Conservation (phyloP, 345 rosid species). For the Lepidium africanum region DNA sequence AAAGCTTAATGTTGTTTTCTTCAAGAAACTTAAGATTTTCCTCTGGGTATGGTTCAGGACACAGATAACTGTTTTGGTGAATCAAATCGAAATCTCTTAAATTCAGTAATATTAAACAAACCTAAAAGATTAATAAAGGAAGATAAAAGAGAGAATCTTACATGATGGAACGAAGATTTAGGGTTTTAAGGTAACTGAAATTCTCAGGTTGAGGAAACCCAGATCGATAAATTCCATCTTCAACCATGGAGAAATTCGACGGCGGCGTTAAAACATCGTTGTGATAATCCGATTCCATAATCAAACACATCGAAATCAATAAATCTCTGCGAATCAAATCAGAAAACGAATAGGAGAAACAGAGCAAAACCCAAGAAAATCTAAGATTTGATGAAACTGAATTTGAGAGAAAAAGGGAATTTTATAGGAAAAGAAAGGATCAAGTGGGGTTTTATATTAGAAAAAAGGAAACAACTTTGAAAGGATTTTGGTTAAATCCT, state of each 20-base stretch:
- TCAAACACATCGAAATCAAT: conserved; percentile 28
- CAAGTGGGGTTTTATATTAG: conserved; percentile 14
- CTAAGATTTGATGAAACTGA: neutral
- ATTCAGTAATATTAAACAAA: neutral
- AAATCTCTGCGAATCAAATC: neutral
- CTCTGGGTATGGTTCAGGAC: conserved; percentile 76
- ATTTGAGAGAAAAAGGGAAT: neutral
- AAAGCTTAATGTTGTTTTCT: conserved; percentile 52
- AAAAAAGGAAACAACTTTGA: conserved; percentile 21
- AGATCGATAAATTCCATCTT: conserved; percentile 72
- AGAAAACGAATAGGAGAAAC: neutral
- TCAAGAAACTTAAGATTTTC: conserved; percentile 57
- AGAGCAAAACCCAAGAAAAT: neutral
- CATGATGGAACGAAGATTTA: conserved; percentile 78
- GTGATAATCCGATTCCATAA: conserved; percentile 22
- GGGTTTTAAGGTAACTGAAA: conserved; percentile 52
- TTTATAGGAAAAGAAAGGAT: conserved; percentile 2
- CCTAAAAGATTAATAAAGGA: neutral
- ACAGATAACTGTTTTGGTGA: conserved; percentile 50
- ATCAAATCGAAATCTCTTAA: neutral
- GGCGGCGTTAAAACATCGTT: conserved; percentile 38
- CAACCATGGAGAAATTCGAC: conserved; percentile 73
- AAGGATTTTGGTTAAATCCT: neutral
- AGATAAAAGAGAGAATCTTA: conserved; percentile 19
- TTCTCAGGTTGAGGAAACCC: conserved; percentile 51